Percentiles rank a stretch among this genome's conserved stretches.
phyloP scores from a whole-genome alignment of 2,329 filamentous ascomycete species.

The Sporothrix inflata region DNA sequence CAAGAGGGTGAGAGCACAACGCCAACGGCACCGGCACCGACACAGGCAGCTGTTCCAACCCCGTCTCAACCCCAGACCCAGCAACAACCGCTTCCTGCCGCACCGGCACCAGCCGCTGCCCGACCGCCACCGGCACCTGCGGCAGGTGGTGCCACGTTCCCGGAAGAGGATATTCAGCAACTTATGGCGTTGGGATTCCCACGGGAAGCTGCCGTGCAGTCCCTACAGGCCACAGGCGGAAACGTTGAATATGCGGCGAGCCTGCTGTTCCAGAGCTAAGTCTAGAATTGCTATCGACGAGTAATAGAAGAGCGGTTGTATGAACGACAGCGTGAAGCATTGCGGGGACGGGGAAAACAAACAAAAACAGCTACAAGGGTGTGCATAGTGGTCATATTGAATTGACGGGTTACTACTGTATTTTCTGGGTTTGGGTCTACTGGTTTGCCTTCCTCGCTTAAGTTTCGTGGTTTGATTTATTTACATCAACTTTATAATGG shows the following conservation, averaged over 20 bases:
- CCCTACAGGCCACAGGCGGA: conserved; percentile 79
- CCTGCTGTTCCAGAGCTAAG: conserved; percentile 64
- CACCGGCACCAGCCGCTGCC: conserved; percentile 35
- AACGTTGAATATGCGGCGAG: conserved; percentile 88
- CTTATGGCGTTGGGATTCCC: conserved; percentile 79
- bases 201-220: conserved; percentile 74
- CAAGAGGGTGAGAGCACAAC: conserved; percentile 23
- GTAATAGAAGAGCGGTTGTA: neutral
- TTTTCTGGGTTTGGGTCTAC: neutral
- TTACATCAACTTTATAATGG: neutral
- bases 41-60: neutral
- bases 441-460: neutral
- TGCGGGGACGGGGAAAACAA: neutral
- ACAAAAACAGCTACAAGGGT: neutral
- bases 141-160: conserved; percentile 45
- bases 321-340: neutral
- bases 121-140: conserved; percentile 33
- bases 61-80: neutral
- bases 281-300: too few species aligned
- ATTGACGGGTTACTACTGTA: neutral
- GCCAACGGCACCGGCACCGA: neutral
- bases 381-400: neutral
- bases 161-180: conserved; percentile 71
- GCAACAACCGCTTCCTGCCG: conserved; percentile 24
- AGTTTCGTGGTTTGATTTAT: neutral